phyloP scores from a whole-genome alignment of 2,329 filamentous ascomycete genomes.

The Elsinoe necatrix region DNA sequence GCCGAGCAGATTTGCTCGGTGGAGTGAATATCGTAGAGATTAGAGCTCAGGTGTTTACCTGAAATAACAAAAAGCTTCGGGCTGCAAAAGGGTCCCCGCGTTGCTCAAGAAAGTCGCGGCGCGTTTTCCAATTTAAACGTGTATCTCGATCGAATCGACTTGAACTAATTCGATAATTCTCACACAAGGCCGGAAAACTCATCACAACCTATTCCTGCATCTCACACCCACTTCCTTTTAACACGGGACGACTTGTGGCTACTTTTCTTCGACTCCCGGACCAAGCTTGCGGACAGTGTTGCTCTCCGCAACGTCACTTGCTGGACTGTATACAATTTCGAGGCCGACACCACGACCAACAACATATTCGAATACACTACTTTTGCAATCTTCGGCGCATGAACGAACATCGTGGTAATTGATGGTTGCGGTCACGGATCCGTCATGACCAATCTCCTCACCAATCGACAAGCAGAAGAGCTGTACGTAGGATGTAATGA shows the following conservation, averaged over 20 bases:
- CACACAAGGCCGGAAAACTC: neutral
- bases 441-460: conserved; percentile 66
- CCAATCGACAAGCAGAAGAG: conserved; percentile 75
- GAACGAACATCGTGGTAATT: neutral
- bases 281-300: conserved; percentile 3
- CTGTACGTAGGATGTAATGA: conserved; percentile 51
- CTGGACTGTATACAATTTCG: neutral
- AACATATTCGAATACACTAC: neutral
- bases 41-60: conserved; percentile 2
- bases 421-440: neutral
- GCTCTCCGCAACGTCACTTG: conserved; percentile 13
- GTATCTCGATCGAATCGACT: neutral
- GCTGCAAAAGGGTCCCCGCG: neutral
- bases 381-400: neutral
- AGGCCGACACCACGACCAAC: neutral
- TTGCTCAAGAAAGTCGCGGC: conserved; percentile 5
- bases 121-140: conserved; percentile 6
- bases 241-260: neutral
- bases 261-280: neutral
- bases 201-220: neutral
- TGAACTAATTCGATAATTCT: neutral
- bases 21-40: neutral
- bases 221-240: neutral
- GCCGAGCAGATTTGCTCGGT: neutral
- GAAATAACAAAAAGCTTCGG: conserved; percentile 5